Evolutionary conservation across 108 stramenopile genomes (phyloP).

Genomic region (Fragilariopsis cylindrus): DNA sequence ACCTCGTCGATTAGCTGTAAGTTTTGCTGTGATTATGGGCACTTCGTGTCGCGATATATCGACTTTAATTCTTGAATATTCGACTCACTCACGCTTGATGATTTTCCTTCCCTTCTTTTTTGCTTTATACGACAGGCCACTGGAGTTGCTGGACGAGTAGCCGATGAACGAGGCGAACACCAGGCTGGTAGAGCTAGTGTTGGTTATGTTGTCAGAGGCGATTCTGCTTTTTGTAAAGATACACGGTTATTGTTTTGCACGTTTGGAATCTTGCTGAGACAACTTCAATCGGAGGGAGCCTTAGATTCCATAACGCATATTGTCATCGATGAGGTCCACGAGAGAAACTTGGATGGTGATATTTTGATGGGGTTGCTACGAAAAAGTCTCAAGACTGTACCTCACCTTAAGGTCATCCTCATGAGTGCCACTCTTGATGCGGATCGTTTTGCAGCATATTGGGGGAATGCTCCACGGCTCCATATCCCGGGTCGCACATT

Average conservation of each 20-base stretch:
- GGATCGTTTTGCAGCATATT: constrained; percentile 83
- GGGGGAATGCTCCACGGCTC: constrained; percentile 81
- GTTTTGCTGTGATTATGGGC: background rate
- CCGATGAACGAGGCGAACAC: constrained; percentile 85
- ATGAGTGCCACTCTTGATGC: constrained; percentile 96
- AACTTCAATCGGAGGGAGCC: constrained; percentile 81
- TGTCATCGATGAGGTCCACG: constrained; percentile 97
- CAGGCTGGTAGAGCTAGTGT: constrained; percentile 71
- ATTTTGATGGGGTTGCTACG: constrained; percentile 69
- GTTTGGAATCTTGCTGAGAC: constrained; percentile 95
- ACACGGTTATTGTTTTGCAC: constrained; percentile 95
- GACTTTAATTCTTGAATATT: no score
- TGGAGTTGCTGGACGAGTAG: constrained; percentile 91
- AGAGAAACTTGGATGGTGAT: constrained; percentile 85
- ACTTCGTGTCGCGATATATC: background rate
- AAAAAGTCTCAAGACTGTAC: constrained; percentile 27
- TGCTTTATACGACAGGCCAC: constrained; percentile 29
- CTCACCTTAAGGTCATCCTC: constrained; percentile 66
- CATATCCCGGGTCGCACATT: constrained; percentile 94
- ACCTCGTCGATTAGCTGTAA: constrained; percentile 92
- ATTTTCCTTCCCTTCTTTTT: no score
- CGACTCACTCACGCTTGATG: no score
- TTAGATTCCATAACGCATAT: constrained; percentile 88
- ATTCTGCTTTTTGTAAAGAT: constrained; percentile 57
- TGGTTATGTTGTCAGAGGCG: constrained; percentile 93